Evolutionary conservation across 192 early-diverging fungal genomes (phyloP).

Genomic region (Helicostylum pulchrum): DNA sequence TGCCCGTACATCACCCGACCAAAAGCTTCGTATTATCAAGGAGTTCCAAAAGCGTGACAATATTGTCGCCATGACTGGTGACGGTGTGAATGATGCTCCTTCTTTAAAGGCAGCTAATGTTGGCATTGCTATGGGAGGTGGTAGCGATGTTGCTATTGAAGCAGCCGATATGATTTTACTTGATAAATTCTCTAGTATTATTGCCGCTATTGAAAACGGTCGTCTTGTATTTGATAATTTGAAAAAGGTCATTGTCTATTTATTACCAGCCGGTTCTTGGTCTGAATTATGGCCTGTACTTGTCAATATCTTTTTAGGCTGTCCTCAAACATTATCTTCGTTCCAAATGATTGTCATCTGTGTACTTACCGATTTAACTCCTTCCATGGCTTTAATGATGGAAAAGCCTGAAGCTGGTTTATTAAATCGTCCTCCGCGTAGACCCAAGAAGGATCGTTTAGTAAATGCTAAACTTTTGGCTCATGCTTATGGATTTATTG

Average conservation of each 20-base stretch:
- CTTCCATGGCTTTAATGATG: slow-evolving; percentile 67
- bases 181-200: slow-evolving; percentile 63
- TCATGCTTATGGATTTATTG: slow-evolving; percentile 80
- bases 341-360: slow-evolving; percentile 81
- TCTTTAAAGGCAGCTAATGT: slow-evolving; percentile 90
- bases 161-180: slow-evolving; percentile 66
- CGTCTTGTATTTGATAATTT: slow-evolving; percentile 85
- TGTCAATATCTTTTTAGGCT: slow-evolving; percentile 75
- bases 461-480: slow-evolving; percentile 61
- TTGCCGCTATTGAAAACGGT: slow-evolving; percentile 76
- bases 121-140: slow-evolving; percentile 83
- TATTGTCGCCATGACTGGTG: slow-evolving; percentile 86
- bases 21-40: slow-evolving; percentile 79
- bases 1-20: slow-evolving; percentile 77
- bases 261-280: slow-evolving; percentile 75
- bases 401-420: slow-evolving; percentile 77
- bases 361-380: slow-evolving; percentile 59
- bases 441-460: slow-evolving; percentile 64
- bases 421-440: slow-evolving; percentile 66
- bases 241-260: slow-evolving; percentile 82
- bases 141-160: slow-evolving; percentile 76
- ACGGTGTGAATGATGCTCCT: slow-evolving; percentile 90
- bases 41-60: slow-evolving; percentile 66
- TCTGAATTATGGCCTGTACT: slow-evolving; percentile 77
- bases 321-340: slow-evolving; percentile 72